Conservation (phyloP, 2,329 filamentous ascomycete species). For the Sporothrix mexicana region DNA sequence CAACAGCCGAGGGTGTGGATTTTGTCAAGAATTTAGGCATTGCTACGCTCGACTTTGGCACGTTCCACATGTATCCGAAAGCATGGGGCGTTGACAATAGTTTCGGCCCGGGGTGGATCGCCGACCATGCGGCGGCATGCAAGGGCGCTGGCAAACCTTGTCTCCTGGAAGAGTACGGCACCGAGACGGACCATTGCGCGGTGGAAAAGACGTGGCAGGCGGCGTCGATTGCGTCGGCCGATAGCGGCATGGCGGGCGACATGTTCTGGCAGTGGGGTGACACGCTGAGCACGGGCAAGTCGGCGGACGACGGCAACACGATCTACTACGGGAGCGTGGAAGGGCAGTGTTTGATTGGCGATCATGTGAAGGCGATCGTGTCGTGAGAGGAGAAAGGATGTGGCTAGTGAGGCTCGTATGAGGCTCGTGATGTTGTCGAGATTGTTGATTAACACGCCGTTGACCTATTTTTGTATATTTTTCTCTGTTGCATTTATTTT, state of each 20-base stretch:
- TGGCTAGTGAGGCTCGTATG: background rate
- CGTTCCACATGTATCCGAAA: conserved; percentile 48
- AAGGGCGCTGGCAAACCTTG: conserved; percentile 50
- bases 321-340: conserved; percentile 52
- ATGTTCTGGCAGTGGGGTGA: conserved; percentile 53
- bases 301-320: conserved; percentile 52
- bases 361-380: conserved; percentile 50
- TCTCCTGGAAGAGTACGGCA: conserved; percentile 49
- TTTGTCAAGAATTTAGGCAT: conserved; percentile 59
- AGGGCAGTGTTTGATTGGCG: conserved; percentile 52
- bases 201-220: conserved; percentile 44
- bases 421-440: background rate
- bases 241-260: conserved; percentile 46
- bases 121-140: conserved; percentile 48
- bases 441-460: background rate
- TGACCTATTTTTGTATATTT: background rate
- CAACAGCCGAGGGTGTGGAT: conserved; percentile 55
- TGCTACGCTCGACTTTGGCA: conserved; percentile 58
- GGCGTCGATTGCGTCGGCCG: conserved; percentile 42
- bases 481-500: background rate
- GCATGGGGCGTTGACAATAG: conserved; percentile 44
- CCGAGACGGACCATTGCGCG: conserved; percentile 39
- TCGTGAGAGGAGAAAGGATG: conserved; percentile 4
- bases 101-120: conserved; percentile 48
- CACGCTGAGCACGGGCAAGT: conserved; percentile 48